Conservation (phyloP, 371 early-diverging fungal genomes). For the Actinomortierella wolfii region DNA sequence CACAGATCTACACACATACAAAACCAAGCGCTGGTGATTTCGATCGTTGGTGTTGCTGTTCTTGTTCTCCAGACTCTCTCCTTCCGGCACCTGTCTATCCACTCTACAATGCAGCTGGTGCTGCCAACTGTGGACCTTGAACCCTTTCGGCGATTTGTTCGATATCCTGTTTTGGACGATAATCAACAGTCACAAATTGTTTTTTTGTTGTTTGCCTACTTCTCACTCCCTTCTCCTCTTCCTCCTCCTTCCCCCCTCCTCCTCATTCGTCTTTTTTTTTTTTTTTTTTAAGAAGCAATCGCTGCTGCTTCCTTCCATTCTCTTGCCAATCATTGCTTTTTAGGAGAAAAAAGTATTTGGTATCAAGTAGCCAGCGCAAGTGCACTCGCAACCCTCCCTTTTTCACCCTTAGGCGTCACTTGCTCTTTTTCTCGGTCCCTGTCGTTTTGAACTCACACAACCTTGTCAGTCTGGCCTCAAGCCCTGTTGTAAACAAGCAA, state of each 20-base stretch:
- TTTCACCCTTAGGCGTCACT: neutral
- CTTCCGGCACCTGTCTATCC: too few species aligned
- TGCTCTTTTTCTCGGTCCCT: neutral
- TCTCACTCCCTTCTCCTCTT: constrained; percentile 3
- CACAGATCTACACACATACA: too few species aligned
- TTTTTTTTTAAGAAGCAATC: constrained; percentile 5
- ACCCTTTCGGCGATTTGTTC: too few species aligned
- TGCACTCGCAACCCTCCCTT: neutral
- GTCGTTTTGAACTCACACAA: neutral
- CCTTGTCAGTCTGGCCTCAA: neutral
- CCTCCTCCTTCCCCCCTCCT: constrained; percentile 9
- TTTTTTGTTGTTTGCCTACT: constrained; percentile 6
- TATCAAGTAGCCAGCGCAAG: too few species aligned
- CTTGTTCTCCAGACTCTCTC: too few species aligned
- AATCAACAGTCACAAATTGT: neutral
- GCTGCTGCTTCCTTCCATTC: neutral
- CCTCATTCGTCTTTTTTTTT: constrained; percentile 22
- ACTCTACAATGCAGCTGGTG: too few species aligned
- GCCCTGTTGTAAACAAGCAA: constrained; percentile 1
- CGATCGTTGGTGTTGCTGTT: too few species aligned
- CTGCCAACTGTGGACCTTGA: too few species aligned
- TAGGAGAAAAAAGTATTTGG: too few species aligned
- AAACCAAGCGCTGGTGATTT: too few species aligned
- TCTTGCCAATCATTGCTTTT: too few species aligned
- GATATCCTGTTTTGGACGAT: too few species aligned